These are phyloP conservation scores for Fusarium gaditjirri DNA, from an alignment of 2,329 filamentous ascomycete genomes.

Conservation along the genomic window DNA sequence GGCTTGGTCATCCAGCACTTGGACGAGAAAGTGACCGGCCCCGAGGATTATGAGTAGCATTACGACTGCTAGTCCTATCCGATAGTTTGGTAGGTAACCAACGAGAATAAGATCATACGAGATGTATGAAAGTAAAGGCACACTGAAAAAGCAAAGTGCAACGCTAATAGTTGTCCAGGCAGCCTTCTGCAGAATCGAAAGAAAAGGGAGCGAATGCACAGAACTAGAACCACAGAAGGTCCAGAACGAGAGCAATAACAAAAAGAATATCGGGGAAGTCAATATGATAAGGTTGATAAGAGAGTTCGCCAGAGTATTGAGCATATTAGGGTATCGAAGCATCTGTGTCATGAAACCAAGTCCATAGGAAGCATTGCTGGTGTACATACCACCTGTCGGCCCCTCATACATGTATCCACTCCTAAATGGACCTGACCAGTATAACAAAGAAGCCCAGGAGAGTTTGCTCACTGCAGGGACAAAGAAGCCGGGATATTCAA, in stretches of 20 bases:
- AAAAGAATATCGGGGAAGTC: background rate
- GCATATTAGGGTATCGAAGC: background rate
- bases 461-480: background rate
- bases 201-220: background rate
- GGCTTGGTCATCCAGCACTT: background rate
- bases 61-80: background rate
- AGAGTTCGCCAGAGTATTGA: background rate
- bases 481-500: background rate
- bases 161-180: background rate
- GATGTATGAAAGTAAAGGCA: background rate
- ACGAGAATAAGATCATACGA: background rate
- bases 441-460: background rate
- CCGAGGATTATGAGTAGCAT: background rate
- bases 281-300: background rate
- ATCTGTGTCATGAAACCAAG: background rate
- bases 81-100: background rate
- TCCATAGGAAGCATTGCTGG: background rate
- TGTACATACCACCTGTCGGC: background rate
- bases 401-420: background rate
- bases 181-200: background rate
- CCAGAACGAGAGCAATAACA: background rate
- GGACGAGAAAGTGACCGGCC: background rate
- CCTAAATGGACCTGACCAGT: background rate
- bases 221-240: background rate
- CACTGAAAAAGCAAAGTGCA: conserved; percentile 1